Base-by-base conservation (phyloP, 2,329 filamentous ascomycete genomes). In the Dendryphion nanum region DNA sequence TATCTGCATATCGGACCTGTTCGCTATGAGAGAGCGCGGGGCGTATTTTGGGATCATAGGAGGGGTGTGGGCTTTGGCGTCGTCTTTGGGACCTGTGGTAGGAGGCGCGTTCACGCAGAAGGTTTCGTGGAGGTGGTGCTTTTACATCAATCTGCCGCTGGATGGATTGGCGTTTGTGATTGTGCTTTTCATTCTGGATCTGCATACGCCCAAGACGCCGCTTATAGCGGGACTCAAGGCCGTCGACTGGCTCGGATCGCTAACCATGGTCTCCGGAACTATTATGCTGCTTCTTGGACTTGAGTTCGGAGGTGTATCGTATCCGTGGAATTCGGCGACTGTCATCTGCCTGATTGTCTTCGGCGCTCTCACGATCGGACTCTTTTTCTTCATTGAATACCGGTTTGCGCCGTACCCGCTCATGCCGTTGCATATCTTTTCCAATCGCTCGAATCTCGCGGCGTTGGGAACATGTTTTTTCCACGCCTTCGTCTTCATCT, bases 281-380 rank as follows among this genome's bases (percentile, higher is more conserved):
- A 72, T 94, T 15, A 91, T 95, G 86, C 74, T 95, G 48, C 78
- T 95, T 4, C 80, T 95, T 29, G 90, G 89, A 1, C 78, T 95
- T 8, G 85, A 94, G 57, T 88, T 91, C 45, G 90, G 89, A 38
- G 89, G 88, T 33, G 78, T 89, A 35, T 74, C 74, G 17, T 79
- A 78, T 47, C 83, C 88, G 1, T 93, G 87, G 88, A 67, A 69
- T 36, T 90, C 85, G 0, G 74, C 85, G 2, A 83, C 79, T 1
- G 85, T 90, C 20, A 76, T 95, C 51, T 89, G 85, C 54, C 74
- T 95, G 18, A 74, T 94, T 47, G 69, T 91, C 33, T 89, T 91
- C 50, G 88, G 88, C 16, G 57, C 79, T 17, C 40, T 85, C 18
- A 74, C 76, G 10, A 73, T 85, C 37, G 76, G 47, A 10, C 47